Evolutionary conservation across 345 rosid genomes (phyloP).

Genomic region (Rhodamnia argentea): DNA sequence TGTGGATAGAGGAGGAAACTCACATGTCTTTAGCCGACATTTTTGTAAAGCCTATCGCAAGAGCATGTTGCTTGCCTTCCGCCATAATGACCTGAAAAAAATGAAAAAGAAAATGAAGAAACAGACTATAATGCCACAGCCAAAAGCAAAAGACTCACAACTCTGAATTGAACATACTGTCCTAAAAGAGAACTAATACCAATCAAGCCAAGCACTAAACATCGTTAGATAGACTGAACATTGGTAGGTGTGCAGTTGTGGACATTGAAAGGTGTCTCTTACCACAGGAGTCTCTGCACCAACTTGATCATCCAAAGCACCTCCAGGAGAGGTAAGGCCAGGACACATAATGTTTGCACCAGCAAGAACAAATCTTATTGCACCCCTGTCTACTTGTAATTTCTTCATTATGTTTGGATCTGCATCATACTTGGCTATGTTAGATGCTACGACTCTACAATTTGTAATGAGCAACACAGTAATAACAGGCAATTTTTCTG

Average conservation of each 20-base stretch:
- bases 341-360: slow-evolving; percentile 99
- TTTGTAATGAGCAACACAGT: not conserved
- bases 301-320: slow-evolving; percentile 85
- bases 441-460: not conserved
- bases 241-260: not conserved
- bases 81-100: slow-evolving; percentile 82
- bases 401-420: slow-evolving; percentile 94
- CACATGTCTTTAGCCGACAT: slow-evolving; percentile 98
- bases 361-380: slow-evolving; percentile 86
- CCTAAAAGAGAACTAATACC: not conserved
- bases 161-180: not conserved
- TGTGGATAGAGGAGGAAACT: slow-evolving; percentile 17
- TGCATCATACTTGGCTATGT: slow-evolving; percentile 2
- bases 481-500: not conserved
- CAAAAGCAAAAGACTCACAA: not conserved
- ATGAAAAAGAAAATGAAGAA: not conserved
- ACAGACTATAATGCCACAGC: not conserved
- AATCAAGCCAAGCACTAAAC: not conserved
- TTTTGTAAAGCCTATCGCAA: slow-evolving; percentile 96
- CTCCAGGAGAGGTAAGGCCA: slow-evolving; percentile 98
- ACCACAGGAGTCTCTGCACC: slow-evolving; percentile 95
- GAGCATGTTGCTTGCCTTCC: slow-evolving; percentile 97
- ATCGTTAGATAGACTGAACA: not conserved
- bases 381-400: slow-evolving; percentile 96
- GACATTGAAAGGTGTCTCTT: slow-evolving; percentile 2